These are phyloP conservation scores for Hypoxylon sp. DNA, from an alignment of 2,329 filamentous ascomycete genomes.

Conservation along the genomic window DNA sequence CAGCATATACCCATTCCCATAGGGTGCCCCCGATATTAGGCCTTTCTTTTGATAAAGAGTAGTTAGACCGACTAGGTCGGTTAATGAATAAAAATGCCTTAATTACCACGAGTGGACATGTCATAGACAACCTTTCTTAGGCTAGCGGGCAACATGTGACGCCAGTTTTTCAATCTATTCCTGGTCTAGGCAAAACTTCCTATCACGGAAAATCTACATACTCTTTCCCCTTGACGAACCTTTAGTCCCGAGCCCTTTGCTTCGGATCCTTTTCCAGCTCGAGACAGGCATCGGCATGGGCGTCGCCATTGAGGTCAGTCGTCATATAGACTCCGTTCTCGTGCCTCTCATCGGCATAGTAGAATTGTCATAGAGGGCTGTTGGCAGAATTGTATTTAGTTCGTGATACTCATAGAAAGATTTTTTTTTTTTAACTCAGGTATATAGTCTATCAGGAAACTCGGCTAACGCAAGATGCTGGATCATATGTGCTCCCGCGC, in stretches of 20 bases:
- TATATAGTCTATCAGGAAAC: conserved; percentile 44
- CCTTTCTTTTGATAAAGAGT: too few relatives aligned
- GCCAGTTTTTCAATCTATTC: background rate
- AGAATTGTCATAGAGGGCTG: conserved; percentile 24
- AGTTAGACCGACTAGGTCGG: too few relatives aligned
- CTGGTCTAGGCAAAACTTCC: conserved; percentile 1
- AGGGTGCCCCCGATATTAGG: too few relatives aligned
- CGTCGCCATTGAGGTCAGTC: conserved; percentile 22
- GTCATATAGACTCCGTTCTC: conserved; percentile 28
- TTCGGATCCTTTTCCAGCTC: conserved; percentile 34
- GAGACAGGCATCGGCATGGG: conserved; percentile 32
- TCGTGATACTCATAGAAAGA: background rate
- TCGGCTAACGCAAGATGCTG: conserved; percentile 34
- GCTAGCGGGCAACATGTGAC: background rate
- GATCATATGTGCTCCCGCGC: conserved; percentile 37
- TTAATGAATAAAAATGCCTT: too few relatives aligned
- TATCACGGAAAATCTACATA: conserved; percentile 20
- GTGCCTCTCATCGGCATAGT: conserved; percentile 39
- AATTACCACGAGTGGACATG: too few relatives aligned
- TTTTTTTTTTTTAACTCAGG: conserved; percentile 45
- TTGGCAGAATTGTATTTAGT: conserved; percentile 4
- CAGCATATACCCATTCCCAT: too few relatives aligned
- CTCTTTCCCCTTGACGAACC: conserved; percentile 37
- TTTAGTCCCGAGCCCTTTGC: conserved; percentile 38
- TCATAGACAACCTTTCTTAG: too few relatives aligned